Percentiles rank a stretch among this genome's conserved stretches.
These are phyloP conservation scores for Torulaspora globosa DNA, from an alignment of 1,139 yeast genomes.

Conservation along the genomic window DNA sequence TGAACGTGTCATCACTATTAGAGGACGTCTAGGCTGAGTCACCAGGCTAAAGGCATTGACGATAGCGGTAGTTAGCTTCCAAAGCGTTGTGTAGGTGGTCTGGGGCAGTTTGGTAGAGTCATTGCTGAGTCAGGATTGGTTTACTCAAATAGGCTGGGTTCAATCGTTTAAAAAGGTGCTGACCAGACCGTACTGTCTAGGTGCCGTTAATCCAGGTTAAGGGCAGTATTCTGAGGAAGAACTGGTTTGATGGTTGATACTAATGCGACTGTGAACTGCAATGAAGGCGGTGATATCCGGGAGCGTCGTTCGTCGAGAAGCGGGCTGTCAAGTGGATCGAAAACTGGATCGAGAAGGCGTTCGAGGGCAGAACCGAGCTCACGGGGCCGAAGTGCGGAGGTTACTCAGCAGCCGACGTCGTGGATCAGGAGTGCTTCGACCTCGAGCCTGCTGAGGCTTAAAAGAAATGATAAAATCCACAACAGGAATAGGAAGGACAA, in stretches of 20 bases:
- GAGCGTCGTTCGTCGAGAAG: not conserved
- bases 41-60: not conserved
- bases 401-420: constrained; percentile 15
- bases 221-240: not conserved
- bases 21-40: not conserved
- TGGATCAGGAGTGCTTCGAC: constrained; percentile 27
- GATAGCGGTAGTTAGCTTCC: not conserved
- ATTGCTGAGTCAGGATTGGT: not conserved
- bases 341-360: not conserved
- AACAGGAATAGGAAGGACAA: not conserved
- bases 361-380: constrained; percentile 6
- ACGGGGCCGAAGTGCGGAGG: constrained; percentile 12
- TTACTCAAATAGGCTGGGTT: not conserved
- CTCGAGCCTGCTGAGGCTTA: constrained; percentile 17
- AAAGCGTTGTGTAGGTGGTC: not conserved
- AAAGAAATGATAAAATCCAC: constrained; percentile 5
- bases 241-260: not conserved
- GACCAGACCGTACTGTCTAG: not conserved
- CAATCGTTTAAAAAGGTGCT: not conserved
- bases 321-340: not conserved
- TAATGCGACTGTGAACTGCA: not conserved
- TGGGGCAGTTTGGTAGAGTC: not conserved
- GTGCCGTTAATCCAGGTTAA: not conserved
- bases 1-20: not conserved
- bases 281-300: not conserved